Evolutionary conservation across 2,329 filamentous ascomycete species (phyloP).

Genomic region (Exophiala oligosperma): DNA sequence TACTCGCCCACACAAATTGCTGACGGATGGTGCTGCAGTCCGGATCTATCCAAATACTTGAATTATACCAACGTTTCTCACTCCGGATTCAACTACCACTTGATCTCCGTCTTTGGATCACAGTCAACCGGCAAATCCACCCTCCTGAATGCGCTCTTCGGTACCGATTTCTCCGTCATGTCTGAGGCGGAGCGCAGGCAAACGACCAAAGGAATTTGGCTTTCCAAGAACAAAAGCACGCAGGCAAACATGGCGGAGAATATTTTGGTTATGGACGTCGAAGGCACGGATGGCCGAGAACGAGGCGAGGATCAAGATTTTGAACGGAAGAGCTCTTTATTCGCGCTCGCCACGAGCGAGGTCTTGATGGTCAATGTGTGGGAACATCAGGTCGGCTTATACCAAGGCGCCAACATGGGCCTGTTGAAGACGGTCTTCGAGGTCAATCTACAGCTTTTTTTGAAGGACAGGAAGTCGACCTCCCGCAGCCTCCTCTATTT

Average conservation of each 20-base stretch:
- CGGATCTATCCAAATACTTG: constrained; percentile 79
- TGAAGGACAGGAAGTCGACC: constrained; percentile 90
- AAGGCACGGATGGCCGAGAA: constrained; percentile 94
- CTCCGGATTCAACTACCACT: constrained; percentile 97
- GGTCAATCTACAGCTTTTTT: constrained; percentile 93
- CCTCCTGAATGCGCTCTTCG: constrained; percentile 91
- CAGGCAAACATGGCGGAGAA: constrained; percentile 80
- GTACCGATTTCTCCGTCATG: constrained; percentile 97
- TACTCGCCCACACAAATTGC: constrained; percentile 4
- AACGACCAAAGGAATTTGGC: constrained; percentile 99
- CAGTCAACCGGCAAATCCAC: constrained; percentile 99
- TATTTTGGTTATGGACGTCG: constrained; percentile 98
- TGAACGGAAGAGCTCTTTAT: constrained; percentile 95
- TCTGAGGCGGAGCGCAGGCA: constrained; percentile 89
- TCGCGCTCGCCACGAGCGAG: constrained; percentile 95
- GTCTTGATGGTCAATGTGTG: constrained; percentile 98
- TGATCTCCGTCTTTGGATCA: constrained; percentile 98
- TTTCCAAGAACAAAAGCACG: constrained; percentile 85
- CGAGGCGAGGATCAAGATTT: constrained; percentile 98
- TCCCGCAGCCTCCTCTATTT: constrained; percentile 94
- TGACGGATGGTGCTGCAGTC: constrained; percentile 49
- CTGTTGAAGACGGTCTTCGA: constrained; percentile 98
- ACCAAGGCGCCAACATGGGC: constrained; percentile 99
- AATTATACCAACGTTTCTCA: constrained; percentile 75
- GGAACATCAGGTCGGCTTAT: constrained; percentile 97